Conservation (phyloP, 352 stramenopile genomes). For the Globisporangium camurandrum region DNA sequence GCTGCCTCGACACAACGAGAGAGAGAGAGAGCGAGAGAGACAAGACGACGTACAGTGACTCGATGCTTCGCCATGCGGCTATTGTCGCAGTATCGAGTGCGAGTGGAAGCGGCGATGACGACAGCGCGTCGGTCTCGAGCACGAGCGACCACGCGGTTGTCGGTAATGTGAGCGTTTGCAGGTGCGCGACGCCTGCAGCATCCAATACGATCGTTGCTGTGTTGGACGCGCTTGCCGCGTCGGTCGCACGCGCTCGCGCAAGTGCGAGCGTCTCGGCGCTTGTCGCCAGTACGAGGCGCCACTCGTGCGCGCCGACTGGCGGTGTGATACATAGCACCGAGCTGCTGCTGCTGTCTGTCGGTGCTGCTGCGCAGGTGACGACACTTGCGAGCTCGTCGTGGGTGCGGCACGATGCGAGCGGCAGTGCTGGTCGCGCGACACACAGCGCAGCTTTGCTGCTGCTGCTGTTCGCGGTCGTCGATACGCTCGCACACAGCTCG, state of each 20-base stretch:
- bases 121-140: constrained; percentile 2
- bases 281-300: constrained; percentile 5
- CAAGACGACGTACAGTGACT: constrained; percentile 13
- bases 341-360: not conserved
- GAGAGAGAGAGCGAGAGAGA: too few relatives aligned
- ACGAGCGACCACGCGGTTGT: constrained; percentile 4
- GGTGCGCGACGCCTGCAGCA: constrained; percentile 3
- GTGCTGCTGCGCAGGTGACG: constrained; percentile 1
- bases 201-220: constrained; percentile 1
- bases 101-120: constrained; percentile 3
- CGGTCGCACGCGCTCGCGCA: not conserved
- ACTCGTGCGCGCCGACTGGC: constrained; percentile 1
- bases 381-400: not conserved
- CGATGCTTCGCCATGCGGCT: constrained; percentile 5
- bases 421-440: not conserved
- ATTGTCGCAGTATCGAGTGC: constrained; percentile 1
- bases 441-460: not conserved
- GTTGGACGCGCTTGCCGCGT: not conserved
- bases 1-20: too few relatives aligned
- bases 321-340: constrained; percentile 10
- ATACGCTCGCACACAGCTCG: constrained; percentile 3
- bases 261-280: constrained; percentile 7
- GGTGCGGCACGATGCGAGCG: not conserved
- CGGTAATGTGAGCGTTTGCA: constrained; percentile 1
- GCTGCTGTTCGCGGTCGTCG: not conserved